These are phyloP conservation scores for Xylaria multiplex DNA, from an alignment of 2,329 filamentous ascomycete species.

Conservation along the genomic window DNA sequence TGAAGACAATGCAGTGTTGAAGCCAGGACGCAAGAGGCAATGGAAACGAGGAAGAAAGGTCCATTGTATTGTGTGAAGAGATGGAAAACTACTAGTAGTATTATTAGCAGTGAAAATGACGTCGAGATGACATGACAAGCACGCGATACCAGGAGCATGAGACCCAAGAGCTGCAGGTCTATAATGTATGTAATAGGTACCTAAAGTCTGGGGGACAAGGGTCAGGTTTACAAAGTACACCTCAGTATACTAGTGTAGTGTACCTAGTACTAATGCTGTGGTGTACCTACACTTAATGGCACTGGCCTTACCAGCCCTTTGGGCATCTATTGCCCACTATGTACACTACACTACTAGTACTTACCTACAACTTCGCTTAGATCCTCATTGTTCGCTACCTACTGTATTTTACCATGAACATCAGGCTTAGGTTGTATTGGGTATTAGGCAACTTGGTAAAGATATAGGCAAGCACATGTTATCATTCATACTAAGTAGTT, in stretches of 20 bases:
- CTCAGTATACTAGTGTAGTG: neutral
- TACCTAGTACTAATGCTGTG: too few species aligned
- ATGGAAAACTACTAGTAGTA: neutral
- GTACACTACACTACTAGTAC: neutral
- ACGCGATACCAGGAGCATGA: constrained; percentile 25
- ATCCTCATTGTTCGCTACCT: neutral
- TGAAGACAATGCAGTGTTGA: too few species aligned
- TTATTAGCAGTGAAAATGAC: constrained; percentile 37
- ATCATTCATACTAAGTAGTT: neutral
- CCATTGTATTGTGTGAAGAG: neutral
- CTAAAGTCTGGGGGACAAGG: neutral
- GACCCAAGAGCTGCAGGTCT: constrained; percentile 32
- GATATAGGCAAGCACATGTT: neutral
- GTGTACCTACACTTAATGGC: too few species aligned
- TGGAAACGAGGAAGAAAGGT: too few species aligned
- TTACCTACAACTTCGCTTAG: neutral
- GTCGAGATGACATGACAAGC: constrained; percentile 44
- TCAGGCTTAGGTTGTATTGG: neutral
- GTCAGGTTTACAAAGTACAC: neutral
- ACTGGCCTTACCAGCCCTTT: too few species aligned
- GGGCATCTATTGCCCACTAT: neutral
- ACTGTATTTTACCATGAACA: too few species aligned
- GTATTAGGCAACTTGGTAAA: neutral
- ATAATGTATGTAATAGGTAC: constrained; percentile 13
- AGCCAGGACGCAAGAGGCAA: too few species aligned